These are phyloP conservation scores for Posidonia oceanica DNA, from an alignment of 116 monocot genomes.

Conservation along the genomic window DNA sequence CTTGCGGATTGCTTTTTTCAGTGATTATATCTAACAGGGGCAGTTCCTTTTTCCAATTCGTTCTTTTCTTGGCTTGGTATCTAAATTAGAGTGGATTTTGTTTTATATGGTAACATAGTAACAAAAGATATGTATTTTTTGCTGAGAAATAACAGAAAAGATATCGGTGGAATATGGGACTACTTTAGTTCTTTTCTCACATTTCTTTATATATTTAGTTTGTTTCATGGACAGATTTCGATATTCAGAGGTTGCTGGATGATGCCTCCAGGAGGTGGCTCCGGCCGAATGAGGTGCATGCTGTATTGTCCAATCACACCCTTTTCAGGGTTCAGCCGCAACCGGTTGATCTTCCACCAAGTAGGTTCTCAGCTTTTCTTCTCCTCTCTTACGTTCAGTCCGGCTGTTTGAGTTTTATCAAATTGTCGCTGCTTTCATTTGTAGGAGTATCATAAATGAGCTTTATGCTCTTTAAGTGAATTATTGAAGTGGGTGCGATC, in stretches of 20 bases:
- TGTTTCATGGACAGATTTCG: conserved; percentile 49
- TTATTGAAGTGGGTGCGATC: background rate
- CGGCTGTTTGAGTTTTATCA: background rate
- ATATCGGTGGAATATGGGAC: no score
- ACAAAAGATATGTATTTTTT: no score
- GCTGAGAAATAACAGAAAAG: no score
- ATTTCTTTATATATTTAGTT: background rate
- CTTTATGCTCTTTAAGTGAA: background rate
- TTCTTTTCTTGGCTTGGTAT: background rate
- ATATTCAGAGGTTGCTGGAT: conserved; percentile 33
- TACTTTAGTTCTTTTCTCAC: no score
- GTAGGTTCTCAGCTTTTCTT: conserved; percentile 18
- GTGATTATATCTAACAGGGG: no score
- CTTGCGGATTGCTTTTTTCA: no score
- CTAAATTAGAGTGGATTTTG: background rate
- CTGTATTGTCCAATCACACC: conserved; percentile 58
- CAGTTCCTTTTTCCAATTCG: background rate
- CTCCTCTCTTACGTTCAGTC: background rate
- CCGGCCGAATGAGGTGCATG: conserved; percentile 83
- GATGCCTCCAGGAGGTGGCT: conserved; percentile 70
- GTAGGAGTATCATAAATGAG: background rate
- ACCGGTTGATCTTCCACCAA: conserved; percentile 48
- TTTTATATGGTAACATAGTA: background rate
- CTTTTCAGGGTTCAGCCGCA: conserved; percentile 63
- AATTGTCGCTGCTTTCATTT: background rate